These are phyloP conservation scores for Zizania latifolia DNA, from an alignment of 176 grass and related monocot genomes.

Conservation along the genomic window DNA sequence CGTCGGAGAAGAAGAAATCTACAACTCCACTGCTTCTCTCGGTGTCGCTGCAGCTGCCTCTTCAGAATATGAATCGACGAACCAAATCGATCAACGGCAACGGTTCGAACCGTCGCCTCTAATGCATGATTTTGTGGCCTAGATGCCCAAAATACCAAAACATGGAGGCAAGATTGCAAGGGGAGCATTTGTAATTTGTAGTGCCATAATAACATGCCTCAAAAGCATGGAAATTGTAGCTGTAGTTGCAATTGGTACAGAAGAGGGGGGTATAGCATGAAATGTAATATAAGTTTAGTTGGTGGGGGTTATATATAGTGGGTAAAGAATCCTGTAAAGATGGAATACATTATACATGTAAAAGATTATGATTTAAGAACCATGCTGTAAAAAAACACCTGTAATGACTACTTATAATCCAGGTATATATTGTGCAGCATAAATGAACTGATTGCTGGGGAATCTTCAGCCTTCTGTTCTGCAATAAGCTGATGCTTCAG, in stretches of 20 bases:
- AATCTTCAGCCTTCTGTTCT: conserved; percentile 18
- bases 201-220: conserved; percentile 49
- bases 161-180: conserved; percentile 2
- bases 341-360: conserved; percentile 60
- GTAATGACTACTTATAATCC: conserved; percentile 17
- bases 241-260: conserved; percentile 65
- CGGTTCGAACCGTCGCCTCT: conserved; percentile 47
- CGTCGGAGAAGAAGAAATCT: conserved; percentile 49
- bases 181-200: conserved; percentile 47
- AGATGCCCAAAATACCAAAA: conserved; percentile 17
- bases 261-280: conserved; percentile 53
- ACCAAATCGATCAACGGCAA: conserved; percentile 52
- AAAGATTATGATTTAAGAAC: conserved; percentile 44
- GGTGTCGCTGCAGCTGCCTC: neutral
- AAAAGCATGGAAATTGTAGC: conserved; percentile 53
- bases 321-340: conserved; percentile 84
- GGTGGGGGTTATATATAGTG: conserved; percentile 34
- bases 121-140: conserved; percentile 96
- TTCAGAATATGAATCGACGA: conserved; percentile 35
- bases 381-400: conserved; percentile 33
- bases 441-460: neutral
- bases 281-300: conserved; percentile 60
- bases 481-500: neutral
- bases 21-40: conserved; percentile 34
- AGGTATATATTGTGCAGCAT: conserved; percentile 1